These are phyloP conservation scores for Coffea humblotiana DNA, from an alignment of 305 asterid genomes.

Conservation along the genomic window DNA sequence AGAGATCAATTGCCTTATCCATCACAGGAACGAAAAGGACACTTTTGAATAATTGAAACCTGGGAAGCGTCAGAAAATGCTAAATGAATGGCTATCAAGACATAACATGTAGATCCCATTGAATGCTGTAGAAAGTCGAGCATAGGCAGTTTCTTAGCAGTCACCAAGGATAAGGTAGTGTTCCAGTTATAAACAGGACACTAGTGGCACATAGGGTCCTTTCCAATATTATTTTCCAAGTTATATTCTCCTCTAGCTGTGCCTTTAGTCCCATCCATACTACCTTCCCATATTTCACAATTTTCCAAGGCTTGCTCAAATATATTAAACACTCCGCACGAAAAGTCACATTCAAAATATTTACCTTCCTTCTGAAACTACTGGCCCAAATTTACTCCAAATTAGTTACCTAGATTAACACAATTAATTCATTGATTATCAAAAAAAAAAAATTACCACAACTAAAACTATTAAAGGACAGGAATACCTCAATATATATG, in stretches of 20 bases:
- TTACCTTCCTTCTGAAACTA: not conserved
- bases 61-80: not conserved
- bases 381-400: constrained; percentile 3
- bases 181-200: not conserved
- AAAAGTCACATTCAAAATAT: not conserved
- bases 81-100: not conserved
- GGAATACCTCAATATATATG: constrained; percentile 75
- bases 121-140: not conserved
- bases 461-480: not conserved
- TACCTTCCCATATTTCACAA: not conserved
- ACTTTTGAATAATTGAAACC: not conserved
- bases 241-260: not conserved
- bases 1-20: not conserved
- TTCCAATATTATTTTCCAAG: no score
- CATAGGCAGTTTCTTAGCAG: not conserved
- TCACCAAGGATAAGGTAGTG: not conserved
- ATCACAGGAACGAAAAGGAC: not conserved
- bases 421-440: not conserved
- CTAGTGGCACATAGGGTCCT: not conserved
- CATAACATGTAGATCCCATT: not conserved
- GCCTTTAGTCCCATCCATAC: not conserved
- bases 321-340: no score
- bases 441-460: not conserved
- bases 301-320: not conserved
- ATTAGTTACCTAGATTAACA: not conserved